Conservation (phyloP, 805 yeast genomes). For the Candida mattraensis region DNA sequence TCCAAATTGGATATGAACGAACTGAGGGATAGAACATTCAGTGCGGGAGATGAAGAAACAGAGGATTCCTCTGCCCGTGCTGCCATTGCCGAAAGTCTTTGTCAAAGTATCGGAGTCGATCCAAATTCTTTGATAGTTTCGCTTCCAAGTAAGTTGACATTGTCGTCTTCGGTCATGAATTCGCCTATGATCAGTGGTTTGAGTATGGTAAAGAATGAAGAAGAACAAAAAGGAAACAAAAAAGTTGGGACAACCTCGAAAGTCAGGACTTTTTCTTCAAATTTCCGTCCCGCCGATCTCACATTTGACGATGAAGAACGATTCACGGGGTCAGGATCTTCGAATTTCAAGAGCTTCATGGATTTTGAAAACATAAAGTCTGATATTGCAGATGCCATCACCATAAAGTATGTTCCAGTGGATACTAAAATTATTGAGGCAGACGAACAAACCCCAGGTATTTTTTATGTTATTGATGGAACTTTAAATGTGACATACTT, state of each 20-base stretch:
- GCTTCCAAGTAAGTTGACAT: slow-evolving; percentile 13
- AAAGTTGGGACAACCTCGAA: slow-evolving; percentile 10
- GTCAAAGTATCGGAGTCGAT: slow-evolving; percentile 65
- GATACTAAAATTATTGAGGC: slow-evolving; percentile 62
- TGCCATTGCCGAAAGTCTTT: slow-evolving; percentile 71
- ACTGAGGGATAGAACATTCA: slow-evolving; percentile 40
- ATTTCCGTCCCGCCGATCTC: background rate
- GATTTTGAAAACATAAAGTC: slow-evolving; percentile 52
- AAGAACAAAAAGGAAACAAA: background rate
- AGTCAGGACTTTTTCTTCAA: slow-evolving; percentile 11
- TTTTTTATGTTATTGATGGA: slow-evolving; percentile 82
- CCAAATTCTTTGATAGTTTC: slow-evolving; percentile 24
- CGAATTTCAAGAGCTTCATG: slow-evolving; percentile 21
- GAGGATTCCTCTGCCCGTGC: slow-evolving; percentile 64
- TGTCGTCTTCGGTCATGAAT: slow-evolving; percentile 21
- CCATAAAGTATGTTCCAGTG: slow-evolving; percentile 51
- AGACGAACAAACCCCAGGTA: slow-evolving; percentile 66
- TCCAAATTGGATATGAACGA: slow-evolving; percentile 23
- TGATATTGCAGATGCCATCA: slow-evolving; percentile 60
- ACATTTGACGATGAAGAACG: slow-evolving; percentile 11
- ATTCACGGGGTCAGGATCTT: slow-evolving; percentile 12
- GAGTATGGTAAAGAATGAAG: slow-evolving; percentile 11
- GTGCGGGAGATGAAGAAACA: slow-evolving; percentile 62
- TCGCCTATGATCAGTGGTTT: slow-evolving; percentile 24
- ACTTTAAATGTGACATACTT: slow-evolving; percentile 58